Conservation (phyloP, 192 early-diverging fungal genomes). For the Backusella parvicylindrica region DNA sequence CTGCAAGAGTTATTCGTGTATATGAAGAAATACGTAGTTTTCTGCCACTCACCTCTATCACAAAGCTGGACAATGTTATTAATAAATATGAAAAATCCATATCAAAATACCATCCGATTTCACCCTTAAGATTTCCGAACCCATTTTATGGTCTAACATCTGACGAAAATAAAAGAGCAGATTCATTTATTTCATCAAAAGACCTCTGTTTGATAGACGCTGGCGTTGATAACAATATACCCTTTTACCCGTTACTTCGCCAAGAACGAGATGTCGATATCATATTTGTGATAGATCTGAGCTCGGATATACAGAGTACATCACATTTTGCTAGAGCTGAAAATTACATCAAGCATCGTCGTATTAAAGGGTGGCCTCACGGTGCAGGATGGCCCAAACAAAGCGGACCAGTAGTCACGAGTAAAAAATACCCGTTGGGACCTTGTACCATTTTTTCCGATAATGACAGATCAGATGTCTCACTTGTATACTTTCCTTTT, state of each 20-base stretch:
- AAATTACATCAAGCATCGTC: conserved; percentile 53
- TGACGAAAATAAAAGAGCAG: conserved; percentile 11
- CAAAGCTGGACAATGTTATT: conserved; percentile 38
- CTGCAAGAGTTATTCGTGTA: conserved; percentile 47
- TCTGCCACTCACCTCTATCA: conserved; percentile 30
- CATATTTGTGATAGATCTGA: conserved; percentile 68
- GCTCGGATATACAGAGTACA: conserved; percentile 65
- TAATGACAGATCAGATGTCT: neutral
- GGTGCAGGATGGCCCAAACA: conserved; percentile 31
- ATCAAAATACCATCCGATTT: conserved; percentile 55
- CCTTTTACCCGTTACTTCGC: conserved; percentile 68
- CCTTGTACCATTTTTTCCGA: conserved; percentile 12
- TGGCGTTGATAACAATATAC: conserved; percentile 78
- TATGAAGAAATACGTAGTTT: conserved; percentile 44
- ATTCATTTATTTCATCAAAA: conserved; percentile 26
- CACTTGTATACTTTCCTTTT: conserved; percentile 64
- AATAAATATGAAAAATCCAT: conserved; percentile 50
- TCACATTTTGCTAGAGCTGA: conserved; percentile 67
- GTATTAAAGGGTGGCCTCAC: conserved; percentile 53
- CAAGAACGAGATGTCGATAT: conserved; percentile 69
- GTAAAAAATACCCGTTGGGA: conserved; percentile 2
- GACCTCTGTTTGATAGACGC: conserved; percentile 69
- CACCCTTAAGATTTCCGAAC: conserved; percentile 63
- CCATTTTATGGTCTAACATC: conserved; percentile 53
- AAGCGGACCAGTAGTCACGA: neutral